phyloP scores from a whole-genome alignment of 768 basidiomycete genomes.

The Hypholoma fasciculare region DNA sequence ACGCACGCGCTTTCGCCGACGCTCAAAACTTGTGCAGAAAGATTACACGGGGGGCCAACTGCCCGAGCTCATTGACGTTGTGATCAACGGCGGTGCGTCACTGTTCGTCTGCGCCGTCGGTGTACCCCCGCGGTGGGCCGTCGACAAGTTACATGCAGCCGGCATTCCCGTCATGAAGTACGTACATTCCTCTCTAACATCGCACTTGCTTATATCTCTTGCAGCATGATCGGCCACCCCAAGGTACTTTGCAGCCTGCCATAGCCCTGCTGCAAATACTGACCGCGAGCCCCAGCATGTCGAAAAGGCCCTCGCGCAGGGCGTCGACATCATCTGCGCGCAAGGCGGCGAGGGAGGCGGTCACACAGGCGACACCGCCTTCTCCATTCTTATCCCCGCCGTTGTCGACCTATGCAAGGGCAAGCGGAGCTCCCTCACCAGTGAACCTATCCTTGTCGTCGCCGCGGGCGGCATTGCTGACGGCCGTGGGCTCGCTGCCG shows the following conservation, averaged over 20 bases:
- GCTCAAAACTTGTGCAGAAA: constrained; percentile 26
- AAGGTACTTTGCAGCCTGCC: constrained; percentile 45
- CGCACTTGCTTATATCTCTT: background rate
- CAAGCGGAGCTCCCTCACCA: constrained; percentile 73
- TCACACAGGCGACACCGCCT: constrained; percentile 82
- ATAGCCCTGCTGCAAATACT: background rate
- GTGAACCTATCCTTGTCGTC: constrained; percentile 73
- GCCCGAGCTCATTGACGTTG: constrained; percentile 73
- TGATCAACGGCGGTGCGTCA: constrained; percentile 69
- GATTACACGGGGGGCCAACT: constrained; percentile 84
- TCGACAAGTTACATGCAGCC: constrained; percentile 79
- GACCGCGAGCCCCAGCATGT: constrained; percentile 52
- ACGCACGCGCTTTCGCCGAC: background rate
- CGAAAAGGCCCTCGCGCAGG: constrained; percentile 71
- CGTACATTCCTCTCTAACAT: constrained; percentile 21
- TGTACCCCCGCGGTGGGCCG: constrained; percentile 80
- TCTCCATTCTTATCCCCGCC: constrained; percentile 80
- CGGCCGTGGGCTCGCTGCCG: constrained; percentile 76
- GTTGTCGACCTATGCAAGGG: constrained; percentile 77
- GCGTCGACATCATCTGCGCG: constrained; percentile 90
- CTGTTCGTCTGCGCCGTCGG: constrained; percentile 86
- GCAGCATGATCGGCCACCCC: constrained; percentile 82
- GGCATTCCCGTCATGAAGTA: constrained; percentile 87
- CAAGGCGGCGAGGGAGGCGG: constrained; percentile 90
- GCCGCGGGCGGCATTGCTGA: constrained; percentile 87